A percentile compares a stretch with the other conserved stretches of the same genome.
These are phyloP conservation scores for Corymbia calophylla DNA, from an alignment of 441 rosid genomes.

Conservation along the genomic window DNA sequence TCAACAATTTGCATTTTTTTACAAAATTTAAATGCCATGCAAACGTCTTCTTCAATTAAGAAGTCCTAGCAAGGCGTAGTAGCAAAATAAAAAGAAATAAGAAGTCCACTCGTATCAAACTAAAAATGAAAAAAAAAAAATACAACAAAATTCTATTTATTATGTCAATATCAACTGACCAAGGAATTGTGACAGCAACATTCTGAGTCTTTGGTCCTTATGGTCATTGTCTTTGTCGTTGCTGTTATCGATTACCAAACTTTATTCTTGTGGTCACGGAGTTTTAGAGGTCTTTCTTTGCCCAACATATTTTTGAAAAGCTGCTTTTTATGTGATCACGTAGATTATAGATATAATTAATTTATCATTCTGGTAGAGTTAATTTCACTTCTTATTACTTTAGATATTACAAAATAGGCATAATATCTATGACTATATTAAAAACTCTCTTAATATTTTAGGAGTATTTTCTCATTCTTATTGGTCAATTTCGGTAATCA, in stretches of 20 bases:
- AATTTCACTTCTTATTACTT: neutral
- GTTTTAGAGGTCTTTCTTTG: neutral
- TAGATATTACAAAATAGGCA: neutral
- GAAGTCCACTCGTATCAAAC: neutral
- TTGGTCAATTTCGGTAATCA: neutral
- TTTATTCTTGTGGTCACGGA: neutral
- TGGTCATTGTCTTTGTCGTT: neutral
- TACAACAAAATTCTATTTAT: neutral
- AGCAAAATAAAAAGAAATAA: neutral
- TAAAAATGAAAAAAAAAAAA: neutral
- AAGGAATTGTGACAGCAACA: neutral
- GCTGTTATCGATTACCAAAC: neutral
- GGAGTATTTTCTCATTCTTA: neutral
- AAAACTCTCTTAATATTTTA: neutral
- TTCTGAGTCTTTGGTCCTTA: neutral
- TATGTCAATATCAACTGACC: neutral
- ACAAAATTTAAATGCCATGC: neutral
- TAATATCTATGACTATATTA: neutral
- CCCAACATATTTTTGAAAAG: neutral
- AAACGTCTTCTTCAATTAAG: neutral
- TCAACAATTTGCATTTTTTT: neutral
- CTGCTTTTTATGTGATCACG: neutral
- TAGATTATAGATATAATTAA: neutral
- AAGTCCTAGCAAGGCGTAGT: neutral
- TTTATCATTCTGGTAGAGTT: neutral